Conservation (phyloP, 2,329 filamentous ascomycete species). For the Berkeleyomyces basicola region DNA sequence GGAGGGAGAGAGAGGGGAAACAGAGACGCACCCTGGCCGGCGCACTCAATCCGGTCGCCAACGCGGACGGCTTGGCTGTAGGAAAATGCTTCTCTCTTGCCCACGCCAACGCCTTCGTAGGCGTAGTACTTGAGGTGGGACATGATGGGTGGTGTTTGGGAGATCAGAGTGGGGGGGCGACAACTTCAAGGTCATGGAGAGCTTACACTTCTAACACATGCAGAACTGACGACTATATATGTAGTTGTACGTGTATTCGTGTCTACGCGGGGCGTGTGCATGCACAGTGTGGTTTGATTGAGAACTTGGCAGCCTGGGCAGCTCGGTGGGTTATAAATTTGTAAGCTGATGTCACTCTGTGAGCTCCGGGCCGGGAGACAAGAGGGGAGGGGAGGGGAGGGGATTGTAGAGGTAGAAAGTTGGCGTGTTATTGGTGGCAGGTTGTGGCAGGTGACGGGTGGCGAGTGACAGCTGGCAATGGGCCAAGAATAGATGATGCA, state of each 20-base stretch:
- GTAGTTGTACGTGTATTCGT: too few species aligned
- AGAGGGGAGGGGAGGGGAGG: too few species aligned
- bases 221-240: too few species aligned
- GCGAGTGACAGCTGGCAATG: neutral
- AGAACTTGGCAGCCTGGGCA: neutral
- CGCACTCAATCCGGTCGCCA: slow-evolving; percentile 29
- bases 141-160: slow-evolving; percentile 15
- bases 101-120: slow-evolving; percentile 22
- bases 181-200: too few species aligned
- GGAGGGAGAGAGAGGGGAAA: neutral
- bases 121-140: slow-evolving; percentile 20
- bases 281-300: neutral
- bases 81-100: slow-evolving; percentile 18
- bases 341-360: too few species aligned
- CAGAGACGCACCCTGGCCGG: slow-evolving; percentile 27
- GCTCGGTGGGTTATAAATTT: too few species aligned
- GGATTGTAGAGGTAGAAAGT: too few species aligned
- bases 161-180: too few species aligned
- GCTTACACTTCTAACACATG: too few species aligned
- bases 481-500: too few species aligned
- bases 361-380: too few species aligned
- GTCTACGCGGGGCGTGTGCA: too few species aligned
- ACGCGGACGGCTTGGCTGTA: slow-evolving; percentile 34
- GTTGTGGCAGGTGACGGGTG: neutral
- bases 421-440: neutral